Evolutionary conservation across 306 rosid genomes (phyloP), one percentile per base, ranked within the genome.

Genomic region (Luffa acutangula): DNA sequence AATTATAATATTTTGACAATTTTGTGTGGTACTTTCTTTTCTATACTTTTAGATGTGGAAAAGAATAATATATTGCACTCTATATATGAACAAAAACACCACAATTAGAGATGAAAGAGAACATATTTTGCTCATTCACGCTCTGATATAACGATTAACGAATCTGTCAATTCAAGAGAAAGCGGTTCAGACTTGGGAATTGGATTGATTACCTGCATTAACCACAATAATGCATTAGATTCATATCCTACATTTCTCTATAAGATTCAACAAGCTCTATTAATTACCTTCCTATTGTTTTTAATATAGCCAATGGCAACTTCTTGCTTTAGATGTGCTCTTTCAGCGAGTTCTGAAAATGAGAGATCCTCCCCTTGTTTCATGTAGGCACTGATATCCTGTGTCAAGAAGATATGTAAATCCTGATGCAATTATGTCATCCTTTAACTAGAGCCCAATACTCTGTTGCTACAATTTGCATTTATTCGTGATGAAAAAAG

Each of bases 231-330:
- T 85, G 65, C 82, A 84, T 81, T 79, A 78, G 76, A 79, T 75
- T 54, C 67, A 45, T 9, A 39, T 64, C 52, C 21, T 52, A 59
- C 18, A 53, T 70, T 48, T 73, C 17, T 39, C 74, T 54, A 80
- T 64, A 77, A 79, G 57, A 75, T 13, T 46, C 63, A 84, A 56
- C 77, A 52, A 74, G 10, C 43, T 33, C 31, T 3, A 15, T 80
- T 89, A 95, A 15, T 80, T 89, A 95, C 97, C 96, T 85, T 89
- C 67, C 85, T 87, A 82, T 93, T 89, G 80, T 91, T 85, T 87
- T 88, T 95, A 81, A 95, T 84, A 81, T 91, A 95, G 69, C 99
- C 99, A 77, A 95, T 95, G 66, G 97, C 99, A 72, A 95, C 98
- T 91, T 95, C 99, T 83, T 91, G 85, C 78, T 97, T 86, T 39